Evolutionary conservation across 1,284 basidiomycete genomes (phyloP).

Genomic region (Cutaneotrichosporon sp.): DNA sequence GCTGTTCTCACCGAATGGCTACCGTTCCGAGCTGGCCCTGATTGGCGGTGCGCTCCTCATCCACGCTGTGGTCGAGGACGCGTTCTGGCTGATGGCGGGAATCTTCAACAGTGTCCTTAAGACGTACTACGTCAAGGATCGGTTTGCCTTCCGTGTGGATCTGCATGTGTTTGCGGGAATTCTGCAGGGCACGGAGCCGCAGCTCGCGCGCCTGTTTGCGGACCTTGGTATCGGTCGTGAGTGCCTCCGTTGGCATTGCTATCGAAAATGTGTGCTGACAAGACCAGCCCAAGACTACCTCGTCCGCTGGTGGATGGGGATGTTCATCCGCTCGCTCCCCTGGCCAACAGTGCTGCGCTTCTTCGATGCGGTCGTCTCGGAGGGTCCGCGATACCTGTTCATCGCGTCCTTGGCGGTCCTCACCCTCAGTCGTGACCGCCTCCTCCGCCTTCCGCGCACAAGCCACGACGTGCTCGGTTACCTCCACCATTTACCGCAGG

Average conservation of each 20-base stretch:
- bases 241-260: constrained; percentile 13
- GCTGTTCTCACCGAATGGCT: constrained; percentile 60
- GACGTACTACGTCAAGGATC: constrained; percentile 67
- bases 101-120: constrained; percentile 67
- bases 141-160: constrained; percentile 74
- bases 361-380: constrained; percentile 82
- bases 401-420: constrained; percentile 73
- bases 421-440: constrained; percentile 35
- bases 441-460: constrained; percentile 28
- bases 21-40: constrained; percentile 60
- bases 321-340: constrained; percentile 76
- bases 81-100: constrained; percentile 71
- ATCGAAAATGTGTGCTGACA: background rate
- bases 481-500: constrained; percentile 40
- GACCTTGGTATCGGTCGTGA: constrained; percentile 51
- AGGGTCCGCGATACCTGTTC: constrained; percentile 75
- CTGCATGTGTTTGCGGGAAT: constrained; percentile 69
- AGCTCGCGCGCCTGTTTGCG: constrained; percentile 59
- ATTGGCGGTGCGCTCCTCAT: constrained; percentile 74
- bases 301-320: constrained; percentile 39
- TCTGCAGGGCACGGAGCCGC: constrained; percentile 63
- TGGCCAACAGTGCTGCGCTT: constrained; percentile 68
- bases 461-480: constrained; percentile 30
- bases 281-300: constrained; percentile 37
- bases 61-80: constrained; percentile 81